A percentile compares a stretch with the other conserved stretches of the same genome.
Conservation (phyloP, 1,139 yeast species). For the Pichia sp. region DNA sequence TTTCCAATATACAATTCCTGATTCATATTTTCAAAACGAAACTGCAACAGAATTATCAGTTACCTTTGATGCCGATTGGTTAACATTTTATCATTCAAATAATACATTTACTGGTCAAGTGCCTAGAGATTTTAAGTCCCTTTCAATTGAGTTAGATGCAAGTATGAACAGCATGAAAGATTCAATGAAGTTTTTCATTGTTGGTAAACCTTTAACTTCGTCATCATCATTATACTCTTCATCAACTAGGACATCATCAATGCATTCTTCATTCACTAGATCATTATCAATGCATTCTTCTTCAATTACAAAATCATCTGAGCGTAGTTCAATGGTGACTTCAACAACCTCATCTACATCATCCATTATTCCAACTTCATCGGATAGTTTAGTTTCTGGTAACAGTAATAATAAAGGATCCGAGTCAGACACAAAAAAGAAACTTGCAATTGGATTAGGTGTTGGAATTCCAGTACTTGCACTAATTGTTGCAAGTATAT, state of each 20-base stretch:
- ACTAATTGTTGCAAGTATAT: conserved; percentile 39
- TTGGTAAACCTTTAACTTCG: conserved; percentile 26
- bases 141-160: conserved; percentile 51
- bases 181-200: conserved; percentile 44
- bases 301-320: conserved; percentile 16
- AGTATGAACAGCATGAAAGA: conserved; percentile 35
- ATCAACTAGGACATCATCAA: conserved; percentile 14
- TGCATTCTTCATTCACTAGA: conserved; percentile 11
- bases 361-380: conserved; percentile 19
- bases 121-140: conserved; percentile 50
- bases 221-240: conserved; percentile 9
- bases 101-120: conserved; percentile 62
- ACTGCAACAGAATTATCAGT: conserved; percentile 46
- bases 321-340: not conserved
- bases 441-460: conserved; percentile 80
- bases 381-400: not conserved
- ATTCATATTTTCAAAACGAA: conserved; percentile 49
- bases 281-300: conserved; percentile 12
- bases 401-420: conserved; percentile 17
- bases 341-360: not conserved
- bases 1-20: conserved; percentile 48
- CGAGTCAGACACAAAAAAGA: conserved; percentile 31
- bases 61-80: conserved; percentile 51
- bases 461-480: conserved; percentile 68
- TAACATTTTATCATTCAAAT: conserved; percentile 51